phyloP scores from a whole-genome alignment of 2,329 filamentous ascomycete species.

The Ustulina deusta region DNA sequence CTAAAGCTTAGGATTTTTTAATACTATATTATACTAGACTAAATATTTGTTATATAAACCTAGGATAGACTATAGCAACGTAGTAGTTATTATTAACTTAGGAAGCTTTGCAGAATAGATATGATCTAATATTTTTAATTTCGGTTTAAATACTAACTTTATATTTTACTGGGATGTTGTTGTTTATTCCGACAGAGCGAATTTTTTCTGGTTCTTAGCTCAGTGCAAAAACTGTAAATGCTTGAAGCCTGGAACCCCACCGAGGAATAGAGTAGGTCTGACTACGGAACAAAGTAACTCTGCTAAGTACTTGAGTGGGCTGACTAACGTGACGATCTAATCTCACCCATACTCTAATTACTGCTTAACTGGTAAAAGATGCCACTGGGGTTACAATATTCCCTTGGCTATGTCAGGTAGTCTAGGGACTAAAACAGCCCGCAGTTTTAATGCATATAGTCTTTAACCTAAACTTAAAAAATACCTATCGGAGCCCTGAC shows the following conservation, averaged over 20 bases:
- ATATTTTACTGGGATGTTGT: conserved; percentile 2
- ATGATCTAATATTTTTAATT: conserved; percentile 6
- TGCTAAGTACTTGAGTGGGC: too few species aligned
- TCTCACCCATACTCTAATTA: too few species aligned
- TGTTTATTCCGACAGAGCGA: background rate
- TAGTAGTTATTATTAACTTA: background rate
- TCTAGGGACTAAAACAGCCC: too few species aligned
- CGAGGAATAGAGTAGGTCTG: too few species aligned
- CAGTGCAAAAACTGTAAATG: too few species aligned
- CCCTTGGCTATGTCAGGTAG: background rate
- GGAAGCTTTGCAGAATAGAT: background rate
- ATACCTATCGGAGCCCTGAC: background rate
- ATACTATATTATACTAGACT: background rate
- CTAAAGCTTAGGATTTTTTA: background rate
- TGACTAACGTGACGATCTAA: too few species aligned
- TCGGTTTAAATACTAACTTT: background rate
- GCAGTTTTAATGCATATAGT: background rate
- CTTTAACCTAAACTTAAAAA: background rate
- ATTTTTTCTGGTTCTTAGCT: conserved; percentile 20
- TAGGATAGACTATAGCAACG: background rate
- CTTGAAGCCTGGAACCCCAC: too few species aligned
- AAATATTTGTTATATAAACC: conserved; percentile 2
- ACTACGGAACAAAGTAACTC: too few species aligned
- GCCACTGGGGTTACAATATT: background rate
- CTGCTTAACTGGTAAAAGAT: too few species aligned